phyloP scores from a whole-genome alignment of 2,329 filamentous ascomycete genomes.

The Monosporascus sp. region DNA sequence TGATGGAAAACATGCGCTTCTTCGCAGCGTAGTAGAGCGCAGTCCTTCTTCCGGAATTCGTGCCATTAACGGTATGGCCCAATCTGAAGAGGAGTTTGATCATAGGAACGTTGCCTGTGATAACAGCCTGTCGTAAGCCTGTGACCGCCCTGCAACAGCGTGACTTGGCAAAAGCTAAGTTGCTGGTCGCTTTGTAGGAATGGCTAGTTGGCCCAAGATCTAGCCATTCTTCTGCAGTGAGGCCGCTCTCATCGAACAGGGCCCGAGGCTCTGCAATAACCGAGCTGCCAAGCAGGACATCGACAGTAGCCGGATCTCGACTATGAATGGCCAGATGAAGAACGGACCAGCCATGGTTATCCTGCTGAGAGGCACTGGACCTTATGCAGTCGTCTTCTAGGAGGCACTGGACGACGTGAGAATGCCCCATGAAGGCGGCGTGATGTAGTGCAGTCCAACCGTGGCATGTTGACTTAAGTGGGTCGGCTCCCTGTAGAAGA shows the following conservation, averaged over 20 bases:
- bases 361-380: slow-evolving; percentile 13
- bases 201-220: slow-evolving; percentile 9
- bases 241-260: slow-evolving; percentile 13
- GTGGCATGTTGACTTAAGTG: background rate
- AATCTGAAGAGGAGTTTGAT: slow-evolving; percentile 18
- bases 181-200: slow-evolving; percentile 16
- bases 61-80: slow-evolving; percentile 19
- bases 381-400: slow-evolving; percentile 14
- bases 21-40: slow-evolving; percentile 22
- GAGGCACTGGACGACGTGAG: slow-evolving; percentile 14
- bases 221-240: slow-evolving; percentile 21
- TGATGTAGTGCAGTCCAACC: slow-evolving; percentile 14
- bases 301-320: slow-evolving; percentile 14
- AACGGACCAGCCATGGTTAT: slow-evolving; percentile 21
- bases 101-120: background rate
- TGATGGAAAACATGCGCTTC: slow-evolving; percentile 15
- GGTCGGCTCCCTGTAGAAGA: no score
- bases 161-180: slow-evolving; percentile 23
- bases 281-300: slow-evolving; percentile 9
- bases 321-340: slow-evolving; percentile 20
- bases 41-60: slow-evolving; percentile 19
- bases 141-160: slow-evolving; percentile 23
- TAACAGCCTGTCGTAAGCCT: slow-evolving; percentile 18
- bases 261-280: slow-evolving; percentile 10
- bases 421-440: slow-evolving; percentile 20